Evolutionary conservation across 2,329 filamentous ascomycete species (phyloP).

Genomic region (Aspergillus nomiae): DNA sequence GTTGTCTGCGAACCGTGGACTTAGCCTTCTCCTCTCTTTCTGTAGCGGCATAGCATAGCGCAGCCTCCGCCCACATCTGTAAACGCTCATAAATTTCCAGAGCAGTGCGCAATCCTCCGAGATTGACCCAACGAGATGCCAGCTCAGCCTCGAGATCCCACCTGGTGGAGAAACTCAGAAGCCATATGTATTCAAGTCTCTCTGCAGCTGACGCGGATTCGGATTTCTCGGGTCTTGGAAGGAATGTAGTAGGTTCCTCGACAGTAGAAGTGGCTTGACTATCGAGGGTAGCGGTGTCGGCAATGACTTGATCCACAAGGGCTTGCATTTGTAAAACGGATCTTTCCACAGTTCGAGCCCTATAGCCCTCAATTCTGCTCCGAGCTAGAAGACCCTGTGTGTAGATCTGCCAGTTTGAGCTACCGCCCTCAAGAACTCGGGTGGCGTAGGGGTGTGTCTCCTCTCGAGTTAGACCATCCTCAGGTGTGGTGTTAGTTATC

Average conservation of each 20-base stretch:
- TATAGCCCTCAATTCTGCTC: slow-evolving; percentile 85
- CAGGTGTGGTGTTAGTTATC: slow-evolving; percentile 83
- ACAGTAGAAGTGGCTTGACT: slow-evolving; percentile 35
- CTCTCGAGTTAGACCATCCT: slow-evolving; percentile 85
- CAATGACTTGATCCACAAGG: slow-evolving; percentile 91
- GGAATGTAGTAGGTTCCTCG: slow-evolving; percentile 70
- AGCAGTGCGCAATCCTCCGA: slow-evolving; percentile 85
- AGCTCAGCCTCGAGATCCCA: slow-evolving; percentile 96
- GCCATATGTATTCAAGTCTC: slow-evolving; percentile 80
- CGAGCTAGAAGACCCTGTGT: slow-evolving; percentile 89
- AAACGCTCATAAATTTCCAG: slow-evolving; percentile 94
- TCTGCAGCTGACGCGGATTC: slow-evolving; percentile 76
- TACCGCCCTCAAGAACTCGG: slow-evolving; percentile 82
- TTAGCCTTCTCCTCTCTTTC: slow-evolving; percentile 82
- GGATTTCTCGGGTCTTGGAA: slow-evolving; percentile 71
- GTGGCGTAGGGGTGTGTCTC: slow-evolving; percentile 90
- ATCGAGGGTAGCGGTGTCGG: slow-evolving; percentile 66
- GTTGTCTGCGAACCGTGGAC: slow-evolving; percentile 72
- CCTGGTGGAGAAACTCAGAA: slow-evolving; percentile 77
- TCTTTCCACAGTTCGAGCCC: slow-evolving; percentile 82
- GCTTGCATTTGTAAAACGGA: slow-evolving; percentile 91
- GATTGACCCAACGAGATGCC: slow-evolving; percentile 84
- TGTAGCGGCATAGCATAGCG: slow-evolving; percentile 79
- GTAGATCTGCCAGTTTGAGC: slow-evolving; percentile 97
- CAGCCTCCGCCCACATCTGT: slow-evolving; percentile 92